phyloP scores from a whole-genome alignment of 169 alveolate genomes.

The Eimeria necatrix region DNA sequence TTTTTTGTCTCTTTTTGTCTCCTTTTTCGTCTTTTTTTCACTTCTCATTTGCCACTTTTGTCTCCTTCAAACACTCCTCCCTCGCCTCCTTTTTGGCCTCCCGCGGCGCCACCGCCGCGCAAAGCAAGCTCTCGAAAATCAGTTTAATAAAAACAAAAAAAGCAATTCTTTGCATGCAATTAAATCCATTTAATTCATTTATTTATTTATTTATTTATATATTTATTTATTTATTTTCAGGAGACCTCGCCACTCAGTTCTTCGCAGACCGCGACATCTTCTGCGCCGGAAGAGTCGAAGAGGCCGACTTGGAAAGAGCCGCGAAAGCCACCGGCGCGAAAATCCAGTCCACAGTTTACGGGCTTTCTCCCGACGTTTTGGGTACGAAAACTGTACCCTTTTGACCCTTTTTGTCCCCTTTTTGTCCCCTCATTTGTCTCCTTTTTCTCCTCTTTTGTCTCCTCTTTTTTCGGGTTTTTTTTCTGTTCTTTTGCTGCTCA shows the following conservation, averaged over 20 bases:
- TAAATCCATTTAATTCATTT: too few relatives aligned
- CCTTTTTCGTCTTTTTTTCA: not conserved
- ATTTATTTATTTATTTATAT: not conserved
- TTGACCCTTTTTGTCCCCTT: not conserved
- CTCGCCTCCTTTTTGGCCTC: not conserved
- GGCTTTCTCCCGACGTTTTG: constrained; percentile 92
- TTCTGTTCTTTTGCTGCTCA: not conserved
- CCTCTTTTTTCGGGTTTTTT: not conserved
- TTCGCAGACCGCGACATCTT: constrained; percentile 96
- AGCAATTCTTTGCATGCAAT: not conserved
- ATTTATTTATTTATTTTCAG: constrained; percentile 42
- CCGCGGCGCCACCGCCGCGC: not conserved
- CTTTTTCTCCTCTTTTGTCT: not conserved
- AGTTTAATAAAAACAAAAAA: not conserved
- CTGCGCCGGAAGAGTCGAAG: constrained; percentile 99
- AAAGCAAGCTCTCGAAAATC: not conserved
- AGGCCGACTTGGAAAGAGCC: constrained; percentile 96
- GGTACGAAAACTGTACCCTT: constrained; percentile 76
- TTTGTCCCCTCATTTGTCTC: not conserved
- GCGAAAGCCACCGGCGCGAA: constrained; percentile 98
- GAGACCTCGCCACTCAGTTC: constrained; percentile 99
- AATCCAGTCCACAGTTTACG: constrained; percentile 96
- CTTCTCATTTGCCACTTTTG: not conserved
- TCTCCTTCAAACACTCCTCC: not conserved
- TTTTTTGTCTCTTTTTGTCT: not conserved